phyloP scores from a whole-genome alignment of 805 yeast species.

The Zygotorulaspora florentina region DNA sequence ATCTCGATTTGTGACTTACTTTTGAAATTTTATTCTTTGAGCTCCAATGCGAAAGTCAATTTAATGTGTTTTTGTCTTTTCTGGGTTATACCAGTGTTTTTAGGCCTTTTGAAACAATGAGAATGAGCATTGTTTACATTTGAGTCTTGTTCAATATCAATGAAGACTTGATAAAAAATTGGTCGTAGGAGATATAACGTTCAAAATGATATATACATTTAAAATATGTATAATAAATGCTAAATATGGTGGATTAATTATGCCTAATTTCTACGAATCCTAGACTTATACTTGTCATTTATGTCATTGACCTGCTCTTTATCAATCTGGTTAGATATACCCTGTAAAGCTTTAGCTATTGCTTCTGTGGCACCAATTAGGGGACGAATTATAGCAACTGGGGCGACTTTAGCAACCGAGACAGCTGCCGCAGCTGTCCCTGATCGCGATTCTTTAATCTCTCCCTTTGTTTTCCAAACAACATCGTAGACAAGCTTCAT shows the following conservation, averaged over 20 bases:
- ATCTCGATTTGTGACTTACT: neutral
- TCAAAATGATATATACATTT: neutral
- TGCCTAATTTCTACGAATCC: neutral
- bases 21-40: too few relatives aligned
- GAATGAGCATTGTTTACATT: too few relatives aligned
- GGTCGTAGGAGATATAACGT: neutral
- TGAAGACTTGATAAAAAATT: too few relatives aligned
- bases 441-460: constrained; percentile 46
- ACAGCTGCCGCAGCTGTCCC: constrained; percentile 56
- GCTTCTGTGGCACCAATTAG: constrained; percentile 93
- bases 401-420: constrained; percentile 71
- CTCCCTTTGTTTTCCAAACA: constrained; percentile 53
- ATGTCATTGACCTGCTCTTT: constrained; percentile 54
- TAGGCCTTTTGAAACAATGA: neutral
- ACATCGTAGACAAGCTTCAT: constrained; percentile 62
- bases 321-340: constrained; percentile 76
- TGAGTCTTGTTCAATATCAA: too few relatives aligned
- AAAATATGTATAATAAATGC: too few relatives aligned
- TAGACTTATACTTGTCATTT: constrained; percentile 60
- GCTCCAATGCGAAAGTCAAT: neutral
- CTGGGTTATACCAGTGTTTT: neutral
- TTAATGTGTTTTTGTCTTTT: neutral
- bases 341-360: constrained; percentile 73
- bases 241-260: neutral
- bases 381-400: constrained; percentile 76